phyloP scores from a whole-genome alignment of 2,329 filamentous ascomycete species.

The Arthrobotrys conoides region DNA sequence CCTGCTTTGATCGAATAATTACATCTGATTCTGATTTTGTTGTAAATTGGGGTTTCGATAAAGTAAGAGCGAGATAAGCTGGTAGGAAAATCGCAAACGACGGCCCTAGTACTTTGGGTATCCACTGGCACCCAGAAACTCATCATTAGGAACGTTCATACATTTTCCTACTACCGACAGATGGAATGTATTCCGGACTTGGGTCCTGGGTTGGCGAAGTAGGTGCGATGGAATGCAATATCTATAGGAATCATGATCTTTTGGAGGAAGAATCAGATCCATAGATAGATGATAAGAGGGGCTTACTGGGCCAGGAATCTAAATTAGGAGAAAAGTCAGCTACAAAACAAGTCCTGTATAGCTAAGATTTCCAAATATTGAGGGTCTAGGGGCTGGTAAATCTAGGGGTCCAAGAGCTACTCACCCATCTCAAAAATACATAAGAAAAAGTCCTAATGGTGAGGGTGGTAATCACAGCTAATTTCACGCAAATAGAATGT shows the following conservation, averaged over 20 bases:
- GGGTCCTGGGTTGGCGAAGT: neutral
- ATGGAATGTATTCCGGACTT: neutral
- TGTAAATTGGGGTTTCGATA: conserved; percentile 73
- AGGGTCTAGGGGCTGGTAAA: conserved; percentile 40
- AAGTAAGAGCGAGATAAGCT: conserved; percentile 74
- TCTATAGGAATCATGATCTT: conserved; percentile 3
- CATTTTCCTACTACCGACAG: neutral
- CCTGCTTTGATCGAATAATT: conserved; percentile 65
- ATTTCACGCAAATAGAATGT: conserved; percentile 41
- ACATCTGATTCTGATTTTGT: conserved; percentile 74
- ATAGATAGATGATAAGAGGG: neutral
- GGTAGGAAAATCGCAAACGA: conserved; percentile 77
- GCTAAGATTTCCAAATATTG: conserved; percentile 62
- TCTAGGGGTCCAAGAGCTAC: conserved; percentile 61
- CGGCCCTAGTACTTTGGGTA: conserved; percentile 72
- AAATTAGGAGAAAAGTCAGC: conserved; percentile 56
- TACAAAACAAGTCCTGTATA: conserved; percentile 59
- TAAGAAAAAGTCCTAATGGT: conserved; percentile 65
- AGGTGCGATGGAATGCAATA: too few relatives aligned
- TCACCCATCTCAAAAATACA: conserved; percentile 76
- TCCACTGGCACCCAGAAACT: conserved; percentile 63
- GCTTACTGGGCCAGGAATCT: conserved; percentile 67
- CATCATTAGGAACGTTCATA: neutral
- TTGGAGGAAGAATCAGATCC: neutral
- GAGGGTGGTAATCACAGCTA: conserved; percentile 28